phyloP scores from a whole-genome alignment of 2,329 filamentous ascomycete genomes.

The Penicillium occitanis region DNA sequence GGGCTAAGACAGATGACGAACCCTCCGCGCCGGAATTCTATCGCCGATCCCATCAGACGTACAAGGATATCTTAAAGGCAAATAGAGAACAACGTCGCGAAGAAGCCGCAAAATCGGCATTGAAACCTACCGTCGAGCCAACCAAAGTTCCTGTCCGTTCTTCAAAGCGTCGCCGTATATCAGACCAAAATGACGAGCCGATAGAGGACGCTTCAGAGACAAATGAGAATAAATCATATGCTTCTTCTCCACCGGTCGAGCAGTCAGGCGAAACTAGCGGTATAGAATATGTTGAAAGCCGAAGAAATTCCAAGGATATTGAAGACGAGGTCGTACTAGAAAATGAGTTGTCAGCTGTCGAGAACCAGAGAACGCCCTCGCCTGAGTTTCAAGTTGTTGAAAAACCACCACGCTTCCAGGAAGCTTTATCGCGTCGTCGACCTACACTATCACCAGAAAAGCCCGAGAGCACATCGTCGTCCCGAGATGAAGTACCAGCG shows the following conservation, averaged over 20 bases:
- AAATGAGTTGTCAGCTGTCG: background rate
- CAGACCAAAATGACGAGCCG: constrained; percentile 23
- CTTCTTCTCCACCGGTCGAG: background rate
- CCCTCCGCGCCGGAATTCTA: constrained; percentile 47
- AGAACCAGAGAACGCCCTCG: background rate
- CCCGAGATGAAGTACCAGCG: background rate
- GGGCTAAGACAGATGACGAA: constrained; percentile 45
- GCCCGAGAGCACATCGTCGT: background rate
- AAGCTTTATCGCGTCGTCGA: background rate
- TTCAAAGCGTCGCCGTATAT: constrained; percentile 30
- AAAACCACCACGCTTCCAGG: background rate
- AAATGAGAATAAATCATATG: background rate
- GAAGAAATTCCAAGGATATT: background rate
- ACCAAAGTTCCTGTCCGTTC: background rate
- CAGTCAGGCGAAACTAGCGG: background rate
- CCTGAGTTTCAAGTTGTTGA: constrained; percentile 9
- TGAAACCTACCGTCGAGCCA: constrained; percentile 7
- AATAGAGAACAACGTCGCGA: constrained; percentile 37
- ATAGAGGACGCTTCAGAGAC: background rate
- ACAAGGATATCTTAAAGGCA: constrained; percentile 47
- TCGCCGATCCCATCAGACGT: constrained; percentile 49
- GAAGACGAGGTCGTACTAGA: background rate
- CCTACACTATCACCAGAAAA: background rate
- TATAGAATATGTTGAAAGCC: background rate
- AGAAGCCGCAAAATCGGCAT: constrained; percentile 23